Conservation (phyloP, 176 grass and related monocot species). For the Paspalum vaginatum region DNA sequence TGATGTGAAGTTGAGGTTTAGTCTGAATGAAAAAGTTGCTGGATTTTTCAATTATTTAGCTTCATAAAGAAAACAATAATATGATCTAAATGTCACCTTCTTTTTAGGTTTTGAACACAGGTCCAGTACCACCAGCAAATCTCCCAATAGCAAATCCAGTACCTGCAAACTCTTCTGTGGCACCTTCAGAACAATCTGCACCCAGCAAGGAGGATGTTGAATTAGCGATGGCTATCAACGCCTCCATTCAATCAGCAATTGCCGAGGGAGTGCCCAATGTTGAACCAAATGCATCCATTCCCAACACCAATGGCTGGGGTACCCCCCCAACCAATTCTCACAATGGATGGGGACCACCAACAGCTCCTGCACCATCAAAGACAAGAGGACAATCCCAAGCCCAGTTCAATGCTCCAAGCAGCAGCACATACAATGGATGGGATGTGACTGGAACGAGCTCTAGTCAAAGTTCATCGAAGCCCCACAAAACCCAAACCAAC, state of each 20-base stretch:
- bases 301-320: slow-evolving; percentile 54
- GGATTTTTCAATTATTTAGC: neutral
- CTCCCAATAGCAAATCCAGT: slow-evolving; percentile 33
- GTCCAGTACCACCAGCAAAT: slow-evolving; percentile 42
- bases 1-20: neutral
- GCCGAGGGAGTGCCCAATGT: slow-evolving; percentile 80
- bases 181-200: slow-evolving; percentile 40
- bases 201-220: slow-evolving; percentile 73
- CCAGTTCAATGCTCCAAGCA: slow-evolving; percentile 48
- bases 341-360: slow-evolving; percentile 66
- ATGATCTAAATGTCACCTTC: slow-evolving; percentile 8
- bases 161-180: slow-evolving; percentile 31
- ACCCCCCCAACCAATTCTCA: slow-evolving; percentile 50
- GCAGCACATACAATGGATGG: slow-evolving; percentile 70
- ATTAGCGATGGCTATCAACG: slow-evolving; percentile 89
- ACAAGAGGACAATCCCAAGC: slow-evolving; percentile 23
- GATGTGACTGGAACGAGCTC: slow-evolving; percentile 56
- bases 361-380: slow-evolving; percentile 43
- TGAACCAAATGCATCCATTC: slow-evolving; percentile 42
- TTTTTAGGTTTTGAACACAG: slow-evolving; percentile 50
- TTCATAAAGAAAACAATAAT: neutral
- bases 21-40: neutral
- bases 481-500: slow-evolving; percentile 21
- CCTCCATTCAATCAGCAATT: slow-evolving; percentile 83
- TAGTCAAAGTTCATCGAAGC: slow-evolving; percentile 38